Percentiles rank a stretch among this genome's conserved stretches.
phyloP scores from a whole-genome alignment of 2,329 filamentous ascomycete genomes.

The Coniochaeta hoffmannii region DNA sequence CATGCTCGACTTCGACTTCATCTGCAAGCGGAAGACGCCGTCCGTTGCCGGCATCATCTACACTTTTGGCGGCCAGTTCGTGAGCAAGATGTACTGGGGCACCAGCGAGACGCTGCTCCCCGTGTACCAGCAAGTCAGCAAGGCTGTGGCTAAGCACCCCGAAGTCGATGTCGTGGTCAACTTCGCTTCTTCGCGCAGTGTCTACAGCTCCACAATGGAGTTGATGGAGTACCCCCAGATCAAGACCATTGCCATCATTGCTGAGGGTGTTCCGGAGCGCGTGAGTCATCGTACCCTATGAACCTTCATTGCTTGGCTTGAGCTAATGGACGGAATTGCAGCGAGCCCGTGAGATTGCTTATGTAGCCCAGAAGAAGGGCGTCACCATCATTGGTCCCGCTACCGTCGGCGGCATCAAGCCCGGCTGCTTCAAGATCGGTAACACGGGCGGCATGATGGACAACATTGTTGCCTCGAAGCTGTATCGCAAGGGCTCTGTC shows the following conservation, averaged over 20 bases:
- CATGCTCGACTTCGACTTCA: constrained; percentile 99
- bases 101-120: constrained; percentile 98
- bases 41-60: constrained; percentile 99
- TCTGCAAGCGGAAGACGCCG: constrained; percentile 96
- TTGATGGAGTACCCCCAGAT: constrained; percentile 96
- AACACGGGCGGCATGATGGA: constrained; percentile 99
- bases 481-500: constrained; percentile 98
- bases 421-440: constrained; percentile 98
- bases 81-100: constrained; percentile 99
- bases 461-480: constrained; percentile 99
- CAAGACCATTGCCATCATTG: constrained; percentile 98
- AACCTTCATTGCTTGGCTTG: too few relatives aligned
- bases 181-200: constrained; percentile 97
- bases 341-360: constrained; percentile 96
- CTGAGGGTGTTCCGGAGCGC: constrained; percentile 96
- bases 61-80: constrained; percentile 99
- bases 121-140: constrained; percentile 90
- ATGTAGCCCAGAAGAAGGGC: constrained; percentile 96
- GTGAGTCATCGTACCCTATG: too few relatives aligned
- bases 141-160: constrained; percentile 92
- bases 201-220: constrained; percentile 98
- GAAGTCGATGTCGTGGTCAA: constrained; percentile 98
- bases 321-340: constrained; percentile 24
- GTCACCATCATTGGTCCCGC: constrained; percentile 98
- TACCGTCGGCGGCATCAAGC: constrained; percentile 98